Conservation (phyloP, 2,329 filamentous ascomycete genomes). For the Trichoderma brevicompactum region DNA sequence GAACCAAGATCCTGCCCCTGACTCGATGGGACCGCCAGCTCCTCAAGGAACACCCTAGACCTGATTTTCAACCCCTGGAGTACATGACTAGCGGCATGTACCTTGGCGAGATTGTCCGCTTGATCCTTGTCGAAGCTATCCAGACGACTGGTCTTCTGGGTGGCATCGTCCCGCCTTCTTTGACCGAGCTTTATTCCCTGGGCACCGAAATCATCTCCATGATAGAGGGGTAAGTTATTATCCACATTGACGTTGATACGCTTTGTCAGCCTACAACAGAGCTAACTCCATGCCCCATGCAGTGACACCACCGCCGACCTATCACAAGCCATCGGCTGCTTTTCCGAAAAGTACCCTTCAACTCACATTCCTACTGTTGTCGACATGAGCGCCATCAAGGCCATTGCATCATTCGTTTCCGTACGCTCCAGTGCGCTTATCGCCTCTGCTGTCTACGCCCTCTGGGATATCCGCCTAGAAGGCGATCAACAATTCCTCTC, state of each 20-base stretch:
- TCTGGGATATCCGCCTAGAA: conserved; percentile 61
- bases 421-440: conserved; percentile 63
- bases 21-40: conserved; percentile 65
- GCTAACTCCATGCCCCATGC: conserved; percentile 32
- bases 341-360: conserved; percentile 56
- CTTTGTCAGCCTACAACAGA: background rate
- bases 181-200: conserved; percentile 59
- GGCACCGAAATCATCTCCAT: conserved; percentile 64
- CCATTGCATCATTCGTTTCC: conserved; percentile 59
- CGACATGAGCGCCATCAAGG: conserved; percentile 58
- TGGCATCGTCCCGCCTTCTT: conserved; percentile 58
- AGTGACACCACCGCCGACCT: conserved; percentile 53
- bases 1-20: conserved; percentile 59
- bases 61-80: conserved; percentile 66
- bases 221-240: conserved; percentile 57
- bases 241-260: background rate
- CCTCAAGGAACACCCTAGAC: conserved; percentile 56
- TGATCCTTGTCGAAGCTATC: conserved; percentile 63
- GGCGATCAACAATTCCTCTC: conserved; percentile 46
- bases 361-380: conserved; percentile 44
- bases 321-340: conserved; percentile 51
- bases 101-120: conserved; percentile 66
- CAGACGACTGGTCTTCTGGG: conserved; percentile 58
- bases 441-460: conserved; percentile 61
- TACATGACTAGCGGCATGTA: conserved; percentile 68